These are phyloP conservation scores for Debaryomycetaceae sp. DNA, from an alignment of 1,139 yeast species.

Conservation along the genomic window DNA sequence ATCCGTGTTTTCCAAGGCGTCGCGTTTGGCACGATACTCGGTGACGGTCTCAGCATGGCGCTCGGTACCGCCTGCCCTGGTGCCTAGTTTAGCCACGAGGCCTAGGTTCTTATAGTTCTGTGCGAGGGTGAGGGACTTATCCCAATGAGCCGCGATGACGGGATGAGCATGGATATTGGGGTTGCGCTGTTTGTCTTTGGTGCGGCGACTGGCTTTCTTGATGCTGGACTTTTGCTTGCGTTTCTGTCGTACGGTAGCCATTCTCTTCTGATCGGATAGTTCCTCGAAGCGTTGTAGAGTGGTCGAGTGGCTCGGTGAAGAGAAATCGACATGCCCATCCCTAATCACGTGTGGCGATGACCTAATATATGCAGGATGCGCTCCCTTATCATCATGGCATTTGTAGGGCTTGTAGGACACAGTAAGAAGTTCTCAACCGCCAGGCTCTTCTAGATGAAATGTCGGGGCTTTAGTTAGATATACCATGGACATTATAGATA, in stretches of 20 bases:
- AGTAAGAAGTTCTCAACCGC: no score
- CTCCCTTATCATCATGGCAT: no score
- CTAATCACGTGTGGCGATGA: no score
- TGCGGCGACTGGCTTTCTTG: conserved; percentile 55
- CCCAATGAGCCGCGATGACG: conserved; percentile 86
- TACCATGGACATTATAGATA: no score
- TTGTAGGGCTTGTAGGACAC: no score
- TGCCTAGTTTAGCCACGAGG: conserved; percentile 53
- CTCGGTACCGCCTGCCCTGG: conserved; percentile 60
- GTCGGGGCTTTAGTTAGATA: no score
- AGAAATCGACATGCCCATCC: no score
- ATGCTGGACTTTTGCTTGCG: conserved; percentile 69
- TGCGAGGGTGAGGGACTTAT: conserved; percentile 61
- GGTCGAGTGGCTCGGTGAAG: no score
- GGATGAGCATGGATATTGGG: conserved; percentile 62
- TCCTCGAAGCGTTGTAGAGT: no score
- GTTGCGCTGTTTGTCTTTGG: conserved; percentile 58
- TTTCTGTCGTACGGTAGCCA: conserved; percentile 82
- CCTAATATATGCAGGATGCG: no score
- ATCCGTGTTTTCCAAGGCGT: conserved; percentile 22
- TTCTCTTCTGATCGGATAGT: conserved; percentile 11
- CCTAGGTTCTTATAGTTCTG: conserved; percentile 82
- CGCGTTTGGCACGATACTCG: conserved; percentile 17
- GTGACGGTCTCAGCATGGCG: conserved; percentile 32
- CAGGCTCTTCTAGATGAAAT: no score